phyloP scores from a whole-genome alignment of 2,329 filamentous ascomycete species.

The Colletotrichum filicis region DNA sequence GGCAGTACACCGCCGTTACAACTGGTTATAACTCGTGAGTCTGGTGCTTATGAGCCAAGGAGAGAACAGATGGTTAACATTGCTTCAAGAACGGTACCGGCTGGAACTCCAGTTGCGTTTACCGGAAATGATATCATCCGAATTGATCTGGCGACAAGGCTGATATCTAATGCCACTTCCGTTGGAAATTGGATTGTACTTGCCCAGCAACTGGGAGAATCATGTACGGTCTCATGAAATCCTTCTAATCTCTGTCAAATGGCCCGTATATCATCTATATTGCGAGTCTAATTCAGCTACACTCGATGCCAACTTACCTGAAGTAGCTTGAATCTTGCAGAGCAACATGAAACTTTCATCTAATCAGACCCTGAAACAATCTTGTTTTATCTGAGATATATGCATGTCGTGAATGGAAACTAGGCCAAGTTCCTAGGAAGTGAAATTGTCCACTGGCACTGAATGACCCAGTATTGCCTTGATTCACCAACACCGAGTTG shows the following conservation, averaged over 20 bases:
- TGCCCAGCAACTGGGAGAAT: not conserved
- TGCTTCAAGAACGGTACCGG: not conserved
- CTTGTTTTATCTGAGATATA: not conserved
- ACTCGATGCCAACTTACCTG: not conserved
- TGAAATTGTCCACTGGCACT: not conserved
- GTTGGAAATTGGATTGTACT: constrained; percentile 14
- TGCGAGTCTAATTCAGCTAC: no score
- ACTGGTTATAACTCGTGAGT: constrained; percentile 21
- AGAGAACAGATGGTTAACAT: constrained; percentile 42
- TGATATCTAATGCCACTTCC: constrained; percentile 25
- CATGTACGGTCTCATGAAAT: not conserved
- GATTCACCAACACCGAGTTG: not conserved
- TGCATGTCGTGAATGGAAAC: not conserved
- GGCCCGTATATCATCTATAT: no score
- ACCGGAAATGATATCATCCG: constrained; percentile 12
- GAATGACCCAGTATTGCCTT: not conserved
- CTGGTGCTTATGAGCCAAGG: rapidly evolving
- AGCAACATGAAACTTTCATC: not conserved
- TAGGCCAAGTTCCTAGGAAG: not conserved
- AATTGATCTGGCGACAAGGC: not conserved
- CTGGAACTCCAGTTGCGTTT: constrained; percentile 8
- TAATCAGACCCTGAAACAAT: not conserved
- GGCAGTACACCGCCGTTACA: constrained; percentile 8
- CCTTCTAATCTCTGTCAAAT: no score
- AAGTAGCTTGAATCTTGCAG: not conserved